Percentiles rank a stretch among this genome's conserved stretches.
These are phyloP conservation scores for Centella asiatica DNA, from an alignment of 129 eudicot species.

Conservation along the genomic window DNA sequence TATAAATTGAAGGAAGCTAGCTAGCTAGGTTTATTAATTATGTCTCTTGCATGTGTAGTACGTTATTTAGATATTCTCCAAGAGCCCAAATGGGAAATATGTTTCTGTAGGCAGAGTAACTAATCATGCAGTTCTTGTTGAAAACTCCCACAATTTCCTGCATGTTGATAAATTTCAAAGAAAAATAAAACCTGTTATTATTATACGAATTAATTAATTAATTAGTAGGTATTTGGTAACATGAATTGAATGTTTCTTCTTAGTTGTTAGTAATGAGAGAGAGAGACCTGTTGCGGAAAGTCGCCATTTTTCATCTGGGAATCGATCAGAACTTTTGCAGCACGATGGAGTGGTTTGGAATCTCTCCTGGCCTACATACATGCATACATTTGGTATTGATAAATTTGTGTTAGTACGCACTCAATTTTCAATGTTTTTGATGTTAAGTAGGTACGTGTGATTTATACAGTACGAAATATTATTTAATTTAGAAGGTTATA, in stretches of 20 bases:
- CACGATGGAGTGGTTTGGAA: conserved; percentile 48
- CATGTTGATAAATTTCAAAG: not conserved
- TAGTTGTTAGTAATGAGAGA: too few species aligned
- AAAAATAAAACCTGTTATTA: not conserved
- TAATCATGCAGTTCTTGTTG: conserved; percentile 61
- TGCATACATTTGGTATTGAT: too few species aligned
- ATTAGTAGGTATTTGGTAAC: not conserved
- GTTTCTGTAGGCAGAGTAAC: conserved; percentile 60
- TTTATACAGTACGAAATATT: too few species aligned
- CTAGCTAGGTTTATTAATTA: too few species aligned
- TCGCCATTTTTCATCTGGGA: conserved; percentile 69
- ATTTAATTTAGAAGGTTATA: too few species aligned
- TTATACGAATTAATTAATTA: not conserved
- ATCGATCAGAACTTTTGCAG: conserved; percentile 51
- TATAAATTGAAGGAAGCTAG: too few species aligned
- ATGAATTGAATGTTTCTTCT: not conserved
- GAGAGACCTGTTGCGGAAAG: conserved; percentile 58
- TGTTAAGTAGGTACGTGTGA: too few species aligned
- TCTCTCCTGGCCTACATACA: conserved; percentile 43
- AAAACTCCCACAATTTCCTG: conserved; percentile 76
- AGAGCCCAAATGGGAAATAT: too few species aligned
- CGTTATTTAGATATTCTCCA: conserved; percentile 52
- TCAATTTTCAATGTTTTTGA: too few species aligned
- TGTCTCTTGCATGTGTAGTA: too few species aligned
- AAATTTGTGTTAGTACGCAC: too few species aligned